Base-by-base conservation (phyloP, 169 alveolate genomes). In the Cryptosporidium felis region DNA sequence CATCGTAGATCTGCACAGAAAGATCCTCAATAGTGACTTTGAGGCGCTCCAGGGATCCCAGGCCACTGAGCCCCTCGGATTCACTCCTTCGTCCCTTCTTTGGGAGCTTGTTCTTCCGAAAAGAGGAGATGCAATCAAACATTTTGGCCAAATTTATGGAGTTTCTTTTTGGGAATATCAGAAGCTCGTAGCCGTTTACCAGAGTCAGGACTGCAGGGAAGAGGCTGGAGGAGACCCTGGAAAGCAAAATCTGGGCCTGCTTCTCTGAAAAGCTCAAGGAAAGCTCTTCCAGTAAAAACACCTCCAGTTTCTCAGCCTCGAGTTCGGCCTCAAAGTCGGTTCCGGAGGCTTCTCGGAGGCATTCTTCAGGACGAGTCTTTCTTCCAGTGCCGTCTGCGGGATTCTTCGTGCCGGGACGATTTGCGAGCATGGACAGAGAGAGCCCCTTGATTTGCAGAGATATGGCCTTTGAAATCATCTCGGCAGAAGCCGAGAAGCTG, bases 101-200 rank as follows among this genome's bases (percentile, higher is more conserved):
- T n/a, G n/a, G n/a, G n/a, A 38, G 34, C 56, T 61, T 41, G 21
- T 26, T 45, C 32, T 42, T 14, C 8, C 30, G 23, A 74, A 74
- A 36, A 14, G 85, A 74, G 0, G 9, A 12, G 5, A 74, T 32
- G n/a, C 56, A 53, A 4, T 14, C 12, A 30, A 74, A 51, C 0
- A 56, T 14, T 6, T 28, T 42, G 5, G 21, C 26, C 21, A 74
- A 38, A 53, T 74, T 56, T 1, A 18, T n/a, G 2, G 21, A 5
- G 3, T 23, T 18, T 26, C 42, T 49, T 4, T 36, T 51, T 16
- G 85, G 85, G 21, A 74, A 74, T 32, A 74, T 56, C 44, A 74
- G 41, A 10, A 53, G 61, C 3, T 74, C 85, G 28, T 74, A 74
- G 2, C 67, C 85, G 56, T 36, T 74, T 26, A 74, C 36, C 26